Percentiles rank a stretch among this genome's conserved stretches.
These are phyloP conservation scores for Pseudopyricularia cyperi DNA, from an alignment of 2,329 filamentous ascomycete genomes.

Conservation along the genomic window DNA sequence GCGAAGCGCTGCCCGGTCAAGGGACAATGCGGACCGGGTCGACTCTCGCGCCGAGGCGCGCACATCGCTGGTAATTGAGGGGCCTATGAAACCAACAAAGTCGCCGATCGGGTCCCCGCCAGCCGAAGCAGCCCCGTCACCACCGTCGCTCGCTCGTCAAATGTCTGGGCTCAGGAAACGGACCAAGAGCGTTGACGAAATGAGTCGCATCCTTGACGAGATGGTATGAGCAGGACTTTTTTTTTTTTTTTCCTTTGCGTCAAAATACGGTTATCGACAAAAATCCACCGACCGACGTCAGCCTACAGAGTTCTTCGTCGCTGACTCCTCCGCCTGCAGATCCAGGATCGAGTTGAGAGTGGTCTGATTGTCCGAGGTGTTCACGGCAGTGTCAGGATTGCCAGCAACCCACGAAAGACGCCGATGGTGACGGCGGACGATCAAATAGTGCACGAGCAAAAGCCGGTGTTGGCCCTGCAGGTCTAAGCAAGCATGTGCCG, in stretches of 20 bases:
- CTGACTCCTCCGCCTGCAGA: slow-evolving; percentile 19
- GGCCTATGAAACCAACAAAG: slow-evolving; percentile 2
- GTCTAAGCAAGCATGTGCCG: not conserved
- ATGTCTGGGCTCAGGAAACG: slow-evolving; percentile 30
- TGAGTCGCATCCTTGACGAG: slow-evolving; percentile 86
- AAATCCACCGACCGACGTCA: too few relatives aligned
- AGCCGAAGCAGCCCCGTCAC: slow-evolving; percentile 12
- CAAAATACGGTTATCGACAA: too few relatives aligned
- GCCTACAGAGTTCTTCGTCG: not conserved
- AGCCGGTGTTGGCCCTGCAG: not conserved
- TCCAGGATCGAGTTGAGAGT: slow-evolving; percentile 71
- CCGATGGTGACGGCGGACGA: slow-evolving; percentile 5
- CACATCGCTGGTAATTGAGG: slow-evolving; percentile 18
- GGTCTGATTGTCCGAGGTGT: slow-evolving; percentile 56
- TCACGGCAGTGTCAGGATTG: slow-evolving; percentile 53
- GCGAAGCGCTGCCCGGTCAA: slow-evolving; percentile 70
- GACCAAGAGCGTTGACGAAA: slow-evolving; percentile 69
- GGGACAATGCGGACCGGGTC: slow-evolving; percentile 60
- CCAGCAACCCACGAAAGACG: slow-evolving; percentile 26
- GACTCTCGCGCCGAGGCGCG: slow-evolving; percentile 19
- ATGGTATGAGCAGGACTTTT: slow-evolving; percentile 36
- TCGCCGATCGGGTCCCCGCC: slow-evolving; percentile 10
- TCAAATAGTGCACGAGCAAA: not conserved
- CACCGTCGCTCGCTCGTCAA: slow-evolving; percentile 11
- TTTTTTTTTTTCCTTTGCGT: not conserved